Percentiles rank a stretch among this genome's conserved stretches.
Evolutionary conservation across 2,329 filamentous ascomycete genomes (phyloP).

Genomic region (Fusarium globosum): DNA sequence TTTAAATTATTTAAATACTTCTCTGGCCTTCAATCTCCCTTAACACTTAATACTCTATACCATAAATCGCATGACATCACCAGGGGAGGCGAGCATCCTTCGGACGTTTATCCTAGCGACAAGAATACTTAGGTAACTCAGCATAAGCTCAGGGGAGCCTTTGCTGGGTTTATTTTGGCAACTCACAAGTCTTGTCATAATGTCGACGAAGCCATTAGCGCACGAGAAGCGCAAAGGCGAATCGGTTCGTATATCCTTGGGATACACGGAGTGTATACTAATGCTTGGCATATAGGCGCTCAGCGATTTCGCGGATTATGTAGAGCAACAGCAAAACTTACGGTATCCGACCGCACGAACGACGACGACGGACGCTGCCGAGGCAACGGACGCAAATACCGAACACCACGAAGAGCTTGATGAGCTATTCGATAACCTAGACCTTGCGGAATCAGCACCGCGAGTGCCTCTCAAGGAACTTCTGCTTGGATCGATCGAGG

Average conservation of each 20-base stretch:
- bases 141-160: not conserved
- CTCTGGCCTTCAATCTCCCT: not conserved
- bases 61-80: slow-evolving; percentile 39
- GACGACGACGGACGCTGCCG: slow-evolving; percentile 41
- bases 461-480: slow-evolving; percentile 79
- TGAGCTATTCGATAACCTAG: slow-evolving; percentile 89
- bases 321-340: slow-evolving; percentile 89
- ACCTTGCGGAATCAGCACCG: slow-evolving; percentile 77
- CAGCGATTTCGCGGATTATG: slow-evolving; percentile 97
- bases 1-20: slow-evolving; percentile 20
- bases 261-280: not conserved
- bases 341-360: slow-evolving; percentile 65
- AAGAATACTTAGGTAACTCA: not conserved
- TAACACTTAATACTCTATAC: slow-evolving; percentile 34
- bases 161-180: not conserved
- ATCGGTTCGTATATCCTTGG: slow-evolving; percentile 65
- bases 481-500: slow-evolving; percentile 72
- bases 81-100: not conserved
- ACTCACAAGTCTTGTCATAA: slow-evolving; percentile 47
- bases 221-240: slow-evolving; percentile 90
- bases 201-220: slow-evolving; percentile 72
- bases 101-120: not conserved
- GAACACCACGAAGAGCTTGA: slow-evolving; percentile 83
- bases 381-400: slow-evolving; percentile 53
- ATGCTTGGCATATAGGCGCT: slow-evolving; percentile 67